These are phyloP conservation scores for Leptodontidium sp. DNA, from an alignment of 2,329 filamentous ascomycete genomes.

Conservation along the genomic window DNA sequence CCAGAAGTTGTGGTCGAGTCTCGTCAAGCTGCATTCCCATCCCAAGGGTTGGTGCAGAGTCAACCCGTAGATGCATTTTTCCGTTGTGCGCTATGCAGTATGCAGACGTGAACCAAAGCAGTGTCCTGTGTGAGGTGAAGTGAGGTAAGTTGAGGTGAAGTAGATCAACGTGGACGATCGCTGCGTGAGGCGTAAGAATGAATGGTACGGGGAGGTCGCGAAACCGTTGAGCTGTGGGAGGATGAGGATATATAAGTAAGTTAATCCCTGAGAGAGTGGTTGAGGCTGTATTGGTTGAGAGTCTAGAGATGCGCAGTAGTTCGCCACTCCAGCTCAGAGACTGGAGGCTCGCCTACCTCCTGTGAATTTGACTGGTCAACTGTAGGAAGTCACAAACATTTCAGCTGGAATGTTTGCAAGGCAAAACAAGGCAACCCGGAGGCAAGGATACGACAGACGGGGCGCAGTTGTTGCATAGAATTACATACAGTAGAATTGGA, in stretches of 20 bases:
- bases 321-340: neutral
- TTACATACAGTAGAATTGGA: no score
- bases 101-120: slow-evolving; percentile 6
- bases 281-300: slow-evolving; percentile 8
- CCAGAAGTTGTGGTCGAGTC: slow-evolving; percentile 10
- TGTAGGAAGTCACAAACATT: neutral
- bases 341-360: neutral
- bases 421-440: no score
- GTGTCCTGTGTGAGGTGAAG: slow-evolving; percentile 7
- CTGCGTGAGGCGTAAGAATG: slow-evolving; percentile 12
- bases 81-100: neutral
- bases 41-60: slow-evolving; percentile 15
- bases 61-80: slow-evolving; percentile 2
- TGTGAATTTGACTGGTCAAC: neutral
- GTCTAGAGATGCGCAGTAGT: neutral
- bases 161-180: slow-evolving; percentile 12
- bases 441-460: neutral
- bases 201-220: neutral
- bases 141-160: neutral
- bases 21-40: slow-evolving; percentile 1
- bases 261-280: neutral
- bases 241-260: neutral
- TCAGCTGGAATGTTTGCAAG: neutral
- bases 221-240: neutral
- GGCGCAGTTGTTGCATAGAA: neutral